Base-by-base conservation (phyloP, 306 rosid genomes). In the Ormosia emarginata region DNA sequence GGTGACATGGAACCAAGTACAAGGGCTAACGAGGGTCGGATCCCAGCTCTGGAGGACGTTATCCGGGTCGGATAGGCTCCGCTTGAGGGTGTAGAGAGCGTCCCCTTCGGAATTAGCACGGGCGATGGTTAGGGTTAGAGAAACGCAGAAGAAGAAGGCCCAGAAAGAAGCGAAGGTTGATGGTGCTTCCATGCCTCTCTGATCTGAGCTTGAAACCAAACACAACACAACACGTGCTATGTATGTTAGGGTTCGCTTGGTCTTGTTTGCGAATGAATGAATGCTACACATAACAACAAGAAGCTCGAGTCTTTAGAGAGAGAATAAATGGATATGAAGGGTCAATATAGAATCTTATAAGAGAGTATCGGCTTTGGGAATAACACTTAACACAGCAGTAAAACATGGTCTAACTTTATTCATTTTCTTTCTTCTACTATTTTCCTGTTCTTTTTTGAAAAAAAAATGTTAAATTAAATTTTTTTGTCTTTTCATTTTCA, bases 1-100 rank as follows among this genome's bases (percentile, higher is more conserved):
- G 83, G 99, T 93, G 85, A 95, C 89, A 67, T 95, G 99, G 86
- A 93, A 95, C 99, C 99, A 95, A 39, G 99, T 95, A 75, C 99
- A 95, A 32, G 99, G 99, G 55, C 93, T 91, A 3, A 95, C 99
- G 15, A 95, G 97, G 8, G 95, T 95, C 33, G 99, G 94, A 89
- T 95, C 99, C 99, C 99, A 95, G 83, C 99, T 95, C 85, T 93
- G 97, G 36, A 95, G 98, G 3, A 93, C 93, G 83, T 91, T 91
- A 79, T 88, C 93, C 0, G 98, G 98, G 89, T 95, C 98, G 39
- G 90, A 87, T 4, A 95, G 83, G 88, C 97, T 93, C 70, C 90
- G 87, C 37, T 94, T 84, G 12, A 95, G 91, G 41, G 95, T 88
- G 77, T 87, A 93, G 7, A 95, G 95, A 11, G 98, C 98, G 77